These are phyloP conservation scores for Neopestalotiopsis rosae DNA, from an alignment of 2,329 filamentous ascomycete species.

Conservation along the genomic window DNA sequence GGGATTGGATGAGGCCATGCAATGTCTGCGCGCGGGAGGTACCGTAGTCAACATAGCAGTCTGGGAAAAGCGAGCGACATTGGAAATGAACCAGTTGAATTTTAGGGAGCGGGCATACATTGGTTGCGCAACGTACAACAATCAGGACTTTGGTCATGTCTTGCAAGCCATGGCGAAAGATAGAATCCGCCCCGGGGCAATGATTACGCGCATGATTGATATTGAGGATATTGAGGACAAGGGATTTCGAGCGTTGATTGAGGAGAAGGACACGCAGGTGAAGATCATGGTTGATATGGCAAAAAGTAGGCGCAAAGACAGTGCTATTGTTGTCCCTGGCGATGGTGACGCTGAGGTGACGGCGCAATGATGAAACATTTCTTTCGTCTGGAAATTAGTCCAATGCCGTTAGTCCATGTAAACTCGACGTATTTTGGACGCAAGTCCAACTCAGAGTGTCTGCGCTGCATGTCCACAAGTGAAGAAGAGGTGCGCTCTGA, in stretches of 20 bases:
- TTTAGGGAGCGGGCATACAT: conserved; percentile 58
- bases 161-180: conserved; percentile 55
- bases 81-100: conserved; percentile 59
- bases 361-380: background rate
- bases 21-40: conserved; percentile 56
- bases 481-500: no score
- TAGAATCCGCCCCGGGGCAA: conserved; percentile 55
- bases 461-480: no score
- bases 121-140: conserved; percentile 33
- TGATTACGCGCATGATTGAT: conserved; percentile 66
- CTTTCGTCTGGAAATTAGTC: background rate
- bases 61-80: conserved; percentile 61
- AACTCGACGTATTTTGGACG: no score
- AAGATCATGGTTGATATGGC: conserved; percentile 62
- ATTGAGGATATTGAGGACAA: conserved; percentile 62
- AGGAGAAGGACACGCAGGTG: conserved; percentile 66
- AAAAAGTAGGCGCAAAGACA: background rate
- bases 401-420: no score
- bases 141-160: conserved; percentile 59
- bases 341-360: background rate
- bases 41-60: conserved; percentile 70
- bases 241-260: conserved; percentile 61
- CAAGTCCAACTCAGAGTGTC: no score
- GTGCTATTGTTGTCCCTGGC: conserved; percentile 1
- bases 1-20: conserved; percentile 49